phyloP scores from a whole-genome alignment of 1,139 yeast species.

The Scheffersomyces cryptocercus region DNA sequence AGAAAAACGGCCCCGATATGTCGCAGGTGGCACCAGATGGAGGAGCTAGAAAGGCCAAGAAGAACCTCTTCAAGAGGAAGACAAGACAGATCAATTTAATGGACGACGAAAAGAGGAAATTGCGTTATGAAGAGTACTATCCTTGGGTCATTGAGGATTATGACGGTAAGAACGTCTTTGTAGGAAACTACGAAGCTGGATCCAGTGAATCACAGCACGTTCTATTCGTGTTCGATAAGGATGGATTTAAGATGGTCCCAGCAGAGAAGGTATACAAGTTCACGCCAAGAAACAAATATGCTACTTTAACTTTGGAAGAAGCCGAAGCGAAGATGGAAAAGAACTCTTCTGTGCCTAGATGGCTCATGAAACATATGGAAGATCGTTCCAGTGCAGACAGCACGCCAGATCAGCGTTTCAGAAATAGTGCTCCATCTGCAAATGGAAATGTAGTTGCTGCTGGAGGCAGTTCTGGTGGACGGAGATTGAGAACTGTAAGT shows the following conservation, averaged over 20 bases:
- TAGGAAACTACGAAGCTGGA: constrained; percentile 95
- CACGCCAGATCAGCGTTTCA: constrained; percentile 48
- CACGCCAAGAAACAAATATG: constrained; percentile 90
- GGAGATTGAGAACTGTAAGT: constrained; percentile 59
- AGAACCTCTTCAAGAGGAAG: constrained; percentile 68
- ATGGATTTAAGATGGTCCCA: constrained; percentile 92
- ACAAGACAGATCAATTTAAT: constrained; percentile 81
- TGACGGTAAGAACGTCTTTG: constrained; percentile 92
- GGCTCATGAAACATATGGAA: constrained; percentile 92
- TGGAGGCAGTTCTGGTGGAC: constrained; percentile 7
- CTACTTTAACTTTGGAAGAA: constrained; percentile 91
- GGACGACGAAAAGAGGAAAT: constrained; percentile 76
- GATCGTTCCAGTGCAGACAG: constrained; percentile 53
- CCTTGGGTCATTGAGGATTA: constrained; percentile 99
- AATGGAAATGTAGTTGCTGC: constrained; percentile 12
- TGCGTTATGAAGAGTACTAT: constrained; percentile 91
- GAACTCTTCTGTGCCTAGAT: constrained; percentile 77
- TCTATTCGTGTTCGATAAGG: constrained; percentile 78
- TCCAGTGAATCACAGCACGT: constrained; percentile 81
- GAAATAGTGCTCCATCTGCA: constrained; percentile 20
- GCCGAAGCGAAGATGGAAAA: constrained; percentile 95
- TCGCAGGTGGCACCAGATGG: constrained; percentile 92
- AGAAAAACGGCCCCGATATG: constrained; percentile 36
- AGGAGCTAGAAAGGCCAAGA: constrained; percentile 73
- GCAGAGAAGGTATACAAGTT: constrained; percentile 91